Evolutionary conservation across 2,329 filamentous ascomycete species (phyloP), one percentile per base, ranked within the genome.

Genomic region (Colletotrichum cereale): DNA sequence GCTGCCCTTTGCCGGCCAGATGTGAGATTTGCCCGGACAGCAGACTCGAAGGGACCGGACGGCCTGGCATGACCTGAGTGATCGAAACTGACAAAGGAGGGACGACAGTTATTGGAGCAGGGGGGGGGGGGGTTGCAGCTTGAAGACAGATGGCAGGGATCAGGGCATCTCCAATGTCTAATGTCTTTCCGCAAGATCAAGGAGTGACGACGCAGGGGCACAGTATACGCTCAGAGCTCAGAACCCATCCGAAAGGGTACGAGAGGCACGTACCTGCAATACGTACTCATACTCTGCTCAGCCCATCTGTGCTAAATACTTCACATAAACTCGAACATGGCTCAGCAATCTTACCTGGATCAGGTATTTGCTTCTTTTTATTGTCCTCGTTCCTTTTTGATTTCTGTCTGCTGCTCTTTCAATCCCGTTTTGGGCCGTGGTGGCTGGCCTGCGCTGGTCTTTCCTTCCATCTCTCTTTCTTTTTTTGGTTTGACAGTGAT

Each of bases 201-300:
- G 66, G 52, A 64, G 42, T 24, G 40, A 38, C 36, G 52, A 58
- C 42, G 66, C 66, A 65, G 61, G 62, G 66, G 66, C 42, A 38
- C 31, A 16, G 29, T 29, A 50, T 14, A 44, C 34, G 34, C 61
- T 65, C 61, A 52, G 36, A 34, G 42, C 31, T 26, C 16, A n/a
- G n/a, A n/a, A n/a, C n/a, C n/a, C n/a, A n/a, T 31, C 36, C 36
- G n/a, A 38, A 21, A 40, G n/a, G 36, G 24, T 29, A 48, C 29
- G 42, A n/a, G 57, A 47, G 16, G n/a, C 16, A 61, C 44, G 44
- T 29, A 38, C 21, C 29, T 36, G 21, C n/a, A 11, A 21, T 55
- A 10, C 53, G 34, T 26, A 40, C n/a, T 21, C 53, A 4, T 6
- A 21, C 16, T 7, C 58, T 36, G 18, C 34, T 40, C 31, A 7